Evolutionary conservation across 2,329 filamentous ascomycete species (phyloP).

Genomic region (Ophiostoma fasciatum): DNA sequence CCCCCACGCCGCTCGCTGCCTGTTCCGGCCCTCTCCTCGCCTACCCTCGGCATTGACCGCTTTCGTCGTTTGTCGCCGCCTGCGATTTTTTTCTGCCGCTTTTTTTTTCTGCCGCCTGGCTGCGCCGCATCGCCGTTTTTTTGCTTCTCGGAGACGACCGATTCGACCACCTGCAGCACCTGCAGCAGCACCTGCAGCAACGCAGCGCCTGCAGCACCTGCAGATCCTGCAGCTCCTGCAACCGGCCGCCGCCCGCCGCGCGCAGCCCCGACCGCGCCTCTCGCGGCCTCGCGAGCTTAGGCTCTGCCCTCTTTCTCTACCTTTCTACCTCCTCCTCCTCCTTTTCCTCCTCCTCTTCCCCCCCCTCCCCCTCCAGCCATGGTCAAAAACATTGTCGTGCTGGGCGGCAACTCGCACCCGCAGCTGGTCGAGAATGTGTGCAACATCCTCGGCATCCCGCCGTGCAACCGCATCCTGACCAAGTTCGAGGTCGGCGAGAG

Average conservation of each 20-base stretch:
- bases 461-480: slow-evolving; percentile 65
- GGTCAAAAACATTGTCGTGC: slow-evolving; percentile 89
- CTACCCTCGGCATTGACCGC: slow-evolving; percentile 13
- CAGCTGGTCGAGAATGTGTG: slow-evolving; percentile 75
- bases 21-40: too few relatives aligned
- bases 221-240: too few relatives aligned
- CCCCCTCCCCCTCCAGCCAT: slow-evolving; percentile 30
- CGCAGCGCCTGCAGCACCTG: too few relatives aligned
- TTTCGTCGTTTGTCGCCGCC: slow-evolving; percentile 1
- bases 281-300: too few relatives aligned
- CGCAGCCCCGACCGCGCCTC: too few relatives aligned
- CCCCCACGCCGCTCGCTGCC: too few relatives aligned
- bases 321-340: background rate
- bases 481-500: slow-evolving; percentile 96
- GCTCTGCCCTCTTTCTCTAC: too few relatives aligned
- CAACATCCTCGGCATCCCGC: slow-evolving; percentile 74
- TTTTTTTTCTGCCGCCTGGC: slow-evolving; percentile 9
- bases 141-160: slow-evolving; percentile 9
- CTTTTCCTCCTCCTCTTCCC: background rate
- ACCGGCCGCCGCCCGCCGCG: too few relatives aligned
- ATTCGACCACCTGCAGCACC: too few relatives aligned
- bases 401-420: slow-evolving; percentile 88
- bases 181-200: too few relatives aligned
- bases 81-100: slow-evolving; percentile 2
- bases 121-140: too few relatives aligned